Evolutionary conservation across 805 yeast species (phyloP).

Genomic region (Schizosaccharomyces osmophilus): DNA sequence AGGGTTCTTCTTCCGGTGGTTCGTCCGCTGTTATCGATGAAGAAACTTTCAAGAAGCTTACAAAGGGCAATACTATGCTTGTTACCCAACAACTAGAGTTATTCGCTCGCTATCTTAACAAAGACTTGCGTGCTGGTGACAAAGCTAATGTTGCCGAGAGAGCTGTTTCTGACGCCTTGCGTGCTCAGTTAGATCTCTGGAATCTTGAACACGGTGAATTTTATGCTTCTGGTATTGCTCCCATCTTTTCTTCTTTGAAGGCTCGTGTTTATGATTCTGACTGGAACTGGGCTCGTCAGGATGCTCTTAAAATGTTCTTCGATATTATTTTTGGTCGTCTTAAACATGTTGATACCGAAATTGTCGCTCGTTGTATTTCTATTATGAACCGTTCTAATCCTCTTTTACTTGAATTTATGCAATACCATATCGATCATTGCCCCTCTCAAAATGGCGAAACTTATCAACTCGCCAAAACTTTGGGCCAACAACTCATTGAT

Average conservation of each 20-base stretch:
- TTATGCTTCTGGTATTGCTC: conserved; percentile 75
- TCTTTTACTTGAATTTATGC: conserved; percentile 84
- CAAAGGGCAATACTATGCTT: conserved; percentile 42
- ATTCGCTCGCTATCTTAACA: conserved; percentile 78
- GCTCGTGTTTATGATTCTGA: conserved; percentile 91
- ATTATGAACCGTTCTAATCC: conserved; percentile 95
- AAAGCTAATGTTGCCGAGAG: conserved; percentile 61
- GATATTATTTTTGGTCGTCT: conserved; percentile 88
- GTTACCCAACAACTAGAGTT: conserved; percentile 73
- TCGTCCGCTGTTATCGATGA: conserved; percentile 50
- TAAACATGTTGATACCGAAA: conserved; percentile 79
- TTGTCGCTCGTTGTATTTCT: conserved; percentile 84
- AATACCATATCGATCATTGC: conserved; percentile 65
- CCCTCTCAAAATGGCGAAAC: conserved; percentile 78
- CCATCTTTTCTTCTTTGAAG: conserved; percentile 73
- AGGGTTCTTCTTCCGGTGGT: conserved; percentile 22
- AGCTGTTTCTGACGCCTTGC: conserved; percentile 61
- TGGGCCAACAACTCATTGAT: conserved; percentile 84
- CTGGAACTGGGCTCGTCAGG: conserved; percentile 99
- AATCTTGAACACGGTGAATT: conserved; percentile 79
- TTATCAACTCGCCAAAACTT: conserved; percentile 64
- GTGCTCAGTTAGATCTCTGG: conserved; percentile 79
- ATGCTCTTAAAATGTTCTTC: conserved; percentile 73
- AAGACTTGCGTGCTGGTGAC: conserved; percentile 78
- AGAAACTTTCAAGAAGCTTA: conserved; percentile 73